Percentiles rank a stretch among this genome's conserved stretches.
These are phyloP conservation scores for Yamadazyma paraphyllophila DNA, from an alignment of 805 yeast genomes.

Conservation along the genomic window DNA sequence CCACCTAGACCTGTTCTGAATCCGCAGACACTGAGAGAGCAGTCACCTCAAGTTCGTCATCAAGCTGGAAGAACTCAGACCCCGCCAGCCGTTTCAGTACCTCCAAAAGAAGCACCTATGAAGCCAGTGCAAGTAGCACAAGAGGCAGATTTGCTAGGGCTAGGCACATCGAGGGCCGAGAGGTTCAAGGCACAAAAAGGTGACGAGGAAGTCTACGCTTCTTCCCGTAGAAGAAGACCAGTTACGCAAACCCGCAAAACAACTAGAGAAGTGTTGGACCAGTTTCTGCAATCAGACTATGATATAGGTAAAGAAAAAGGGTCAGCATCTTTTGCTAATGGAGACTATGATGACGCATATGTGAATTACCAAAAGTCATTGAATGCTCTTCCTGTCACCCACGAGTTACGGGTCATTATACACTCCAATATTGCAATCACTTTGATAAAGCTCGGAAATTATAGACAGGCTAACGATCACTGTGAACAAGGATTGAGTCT, in stretches of 20 bases:
- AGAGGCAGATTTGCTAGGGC: conserved; percentile 29
- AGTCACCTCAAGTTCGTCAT: too few species aligned
- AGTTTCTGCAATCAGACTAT: conserved; percentile 43
- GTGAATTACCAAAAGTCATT: conserved; percentile 54
- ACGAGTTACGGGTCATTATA: conserved; percentile 64
- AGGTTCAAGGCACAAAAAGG: conserved; percentile 21
- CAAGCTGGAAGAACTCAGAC: too few species aligned
- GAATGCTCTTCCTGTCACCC: conserved; percentile 55
- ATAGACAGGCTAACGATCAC: conserved; percentile 48
- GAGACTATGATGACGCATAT: conserved; percentile 73
- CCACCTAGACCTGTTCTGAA: conserved; percentile 5
- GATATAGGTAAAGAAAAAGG: conserved; percentile 56
- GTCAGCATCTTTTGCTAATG: conserved; percentile 64
- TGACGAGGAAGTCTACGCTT: conserved; percentile 19
- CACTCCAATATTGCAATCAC: conserved; percentile 71
- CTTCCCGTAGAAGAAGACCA: conserved; percentile 22
- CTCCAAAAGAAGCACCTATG: neutral
- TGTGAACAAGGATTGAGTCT: conserved; percentile 48
- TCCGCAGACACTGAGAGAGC: neutral
- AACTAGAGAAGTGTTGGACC: conserved; percentile 27
- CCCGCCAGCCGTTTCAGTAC: too few species aligned
- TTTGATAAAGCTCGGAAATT: conserved; percentile 66
- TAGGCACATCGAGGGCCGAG: conserved; percentile 21
- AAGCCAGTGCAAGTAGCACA: neutral
- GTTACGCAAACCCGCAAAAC: conserved; percentile 13